A percentile compares a stretch with the other conserved stretches of the same genome.
Evolutionary conservation across 345 rosid species (phyloP).

Genomic region (Bruguiera gymnorhiza): DNA sequence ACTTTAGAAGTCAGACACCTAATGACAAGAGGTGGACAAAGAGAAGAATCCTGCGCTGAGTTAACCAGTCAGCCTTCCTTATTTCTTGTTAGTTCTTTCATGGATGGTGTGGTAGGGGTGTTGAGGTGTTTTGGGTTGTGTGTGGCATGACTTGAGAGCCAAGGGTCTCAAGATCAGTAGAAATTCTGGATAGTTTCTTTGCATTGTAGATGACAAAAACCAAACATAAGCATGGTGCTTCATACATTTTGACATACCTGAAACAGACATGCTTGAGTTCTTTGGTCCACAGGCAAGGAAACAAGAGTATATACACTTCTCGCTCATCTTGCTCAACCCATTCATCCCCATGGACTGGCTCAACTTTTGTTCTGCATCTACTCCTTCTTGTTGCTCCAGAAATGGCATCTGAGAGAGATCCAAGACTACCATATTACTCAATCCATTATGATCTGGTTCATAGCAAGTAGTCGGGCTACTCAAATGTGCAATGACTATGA

Average conservation of each 20-base stretch:
- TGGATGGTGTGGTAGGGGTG: no score
- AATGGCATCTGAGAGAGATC: slow-evolving; percentile 10
- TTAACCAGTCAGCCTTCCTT: no score
- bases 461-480: slow-evolving; percentile 2
- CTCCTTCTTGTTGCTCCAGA: slow-evolving; percentile 10
- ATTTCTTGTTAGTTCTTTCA: no score
- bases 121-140: no score
- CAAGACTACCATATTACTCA: slow-evolving; percentile 9
- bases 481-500: slow-evolving; percentile 14
- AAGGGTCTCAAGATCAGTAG: no score
- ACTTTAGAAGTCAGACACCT: no score
- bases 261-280: slow-evolving; percentile 30
- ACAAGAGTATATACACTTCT: slow-evolving; percentile 27
- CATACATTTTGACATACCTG: slow-evolving; percentile 16
- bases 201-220: no score
- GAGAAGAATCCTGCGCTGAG: no score
- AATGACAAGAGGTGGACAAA: no score
- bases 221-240: no score
- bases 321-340: slow-evolving; percentile 29
- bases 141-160: no score
- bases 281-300: slow-evolving; percentile 26
- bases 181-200: no score
- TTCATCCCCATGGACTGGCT: slow-evolving; percentile 23
- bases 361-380: slow-evolving; percentile 19
- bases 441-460: slow-evolving; percentile 19